Evolutionary conservation across 2,329 filamentous ascomycete species (phyloP).

Genomic region (Trichophyton verrucosum): DNA sequence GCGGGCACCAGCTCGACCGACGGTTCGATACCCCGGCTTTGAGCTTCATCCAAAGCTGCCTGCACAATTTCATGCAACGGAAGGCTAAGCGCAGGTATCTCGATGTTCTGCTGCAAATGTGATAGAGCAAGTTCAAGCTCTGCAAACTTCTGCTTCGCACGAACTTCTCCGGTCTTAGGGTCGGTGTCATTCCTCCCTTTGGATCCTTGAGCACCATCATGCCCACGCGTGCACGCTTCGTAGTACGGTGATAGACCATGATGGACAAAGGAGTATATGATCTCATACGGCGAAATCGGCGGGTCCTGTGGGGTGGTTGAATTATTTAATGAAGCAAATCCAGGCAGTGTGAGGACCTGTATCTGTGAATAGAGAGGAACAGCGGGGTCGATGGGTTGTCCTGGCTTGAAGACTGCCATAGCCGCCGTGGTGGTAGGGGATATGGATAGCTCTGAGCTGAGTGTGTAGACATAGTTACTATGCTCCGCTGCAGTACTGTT

Average conservation of each 20-base stretch:
- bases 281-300: constrained; percentile 73
- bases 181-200: constrained; percentile 74
- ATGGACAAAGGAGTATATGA: constrained; percentile 82
- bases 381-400: constrained; percentile 71
- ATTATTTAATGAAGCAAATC: constrained; percentile 58
- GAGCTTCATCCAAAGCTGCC: constrained; percentile 66
- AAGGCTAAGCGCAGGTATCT: constrained; percentile 84
- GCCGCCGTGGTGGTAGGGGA: constrained; percentile 67
- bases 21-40: constrained; percentile 52
- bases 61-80: constrained; percentile 83
- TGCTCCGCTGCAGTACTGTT: constrained; percentile 17
- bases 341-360: constrained; percentile 83
- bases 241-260: constrained; percentile 91
- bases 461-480: constrained; percentile 56
- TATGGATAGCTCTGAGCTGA: constrained; percentile 65
- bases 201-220: constrained; percentile 52
- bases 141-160: constrained; percentile 94
- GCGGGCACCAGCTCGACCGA: constrained; percentile 66
- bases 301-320: constrained; percentile 57
- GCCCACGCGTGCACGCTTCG: constrained; percentile 82
- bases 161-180: constrained; percentile 84
- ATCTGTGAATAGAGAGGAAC: constrained; percentile 78
- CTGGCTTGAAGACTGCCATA: constrained; percentile 79
- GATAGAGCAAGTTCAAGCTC: constrained; percentile 83
- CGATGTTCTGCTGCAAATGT: constrained; percentile 92